Evolutionary conservation across 495 filamentous ascomycete species (phyloP), one percentile per base, ranked within the genome.

Genomic region (Delitschia confertaspora): DNA sequence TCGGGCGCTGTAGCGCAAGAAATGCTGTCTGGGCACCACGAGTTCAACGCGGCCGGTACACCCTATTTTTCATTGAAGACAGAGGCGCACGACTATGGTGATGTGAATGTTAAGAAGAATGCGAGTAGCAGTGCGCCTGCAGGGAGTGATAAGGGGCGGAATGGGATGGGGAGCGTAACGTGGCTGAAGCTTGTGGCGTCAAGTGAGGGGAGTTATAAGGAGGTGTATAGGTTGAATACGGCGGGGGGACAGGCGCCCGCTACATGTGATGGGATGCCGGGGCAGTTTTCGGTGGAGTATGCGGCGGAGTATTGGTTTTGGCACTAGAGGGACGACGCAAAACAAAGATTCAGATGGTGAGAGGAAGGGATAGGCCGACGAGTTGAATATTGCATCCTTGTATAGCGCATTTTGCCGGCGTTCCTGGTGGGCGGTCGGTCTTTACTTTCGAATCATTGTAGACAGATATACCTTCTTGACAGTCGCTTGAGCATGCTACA

Each of bases 191-290:
- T 73, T 1, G 53, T 49, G 30, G 44, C 33, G 13, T n/a, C n/a
- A n/a, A 34, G 41, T 6, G 32, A 31, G 1, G 56, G 51, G 10
- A 52, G 85, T 3, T 76, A 83, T 48, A 76, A 80, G 63, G 73
- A 85, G 55, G 79, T 89, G 6, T 95, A 91, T 57, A 72, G 91
- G n/a, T 65, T 95, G 11, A 70, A 86, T 56, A 98, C 91, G 1
- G 86, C 79, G 2, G 86, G 86, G 7, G 91, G 91, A 13, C 70
- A 67, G n/a, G 58, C 85, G 0, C 88, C 91, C 0, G 65, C 71
- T 25, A 88, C 76, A 0, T 98, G 91, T 61, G 57, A 74, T 26
- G 82, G 79, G 1, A 68, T 75, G 70, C 60, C 69, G 1, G 61
- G 65, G 21, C 38, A 56, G 4, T 88, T 98, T 49, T 60, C 75